Evolutionary conservation across 2,329 filamentous ascomycete genomes (phyloP).

Genomic region (Pezicula carpinea): DNA sequence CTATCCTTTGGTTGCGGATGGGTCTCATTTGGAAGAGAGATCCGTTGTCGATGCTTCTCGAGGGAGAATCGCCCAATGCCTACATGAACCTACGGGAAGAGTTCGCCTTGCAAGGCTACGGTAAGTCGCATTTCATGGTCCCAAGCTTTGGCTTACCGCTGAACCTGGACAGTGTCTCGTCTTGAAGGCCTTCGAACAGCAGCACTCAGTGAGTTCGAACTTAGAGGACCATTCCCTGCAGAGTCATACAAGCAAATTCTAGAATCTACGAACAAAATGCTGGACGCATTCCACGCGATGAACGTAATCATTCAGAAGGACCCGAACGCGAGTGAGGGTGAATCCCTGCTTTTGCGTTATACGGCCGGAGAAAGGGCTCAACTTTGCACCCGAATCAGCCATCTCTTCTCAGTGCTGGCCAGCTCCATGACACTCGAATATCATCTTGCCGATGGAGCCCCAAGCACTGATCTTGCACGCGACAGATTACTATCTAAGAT

Average conservation of each 20-base stretch:
- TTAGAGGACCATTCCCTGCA: constrained; percentile 80
- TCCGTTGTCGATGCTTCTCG: constrained; percentile 69
- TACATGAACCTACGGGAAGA: constrained; percentile 92
- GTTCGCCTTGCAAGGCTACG: constrained; percentile 77
- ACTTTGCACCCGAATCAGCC: constrained; percentile 84
- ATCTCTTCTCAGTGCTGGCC: constrained; percentile 81
- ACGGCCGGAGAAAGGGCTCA: constrained; percentile 75
- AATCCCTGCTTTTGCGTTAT: constrained; percentile 73
- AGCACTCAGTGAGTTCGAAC: constrained; percentile 81
- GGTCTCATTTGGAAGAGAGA: constrained; percentile 95
- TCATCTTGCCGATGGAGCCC: constrained; percentile 82
- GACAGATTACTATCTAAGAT: constrained; percentile 83
- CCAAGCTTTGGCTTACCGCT: constrained; percentile 10
- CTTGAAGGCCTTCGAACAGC: constrained; percentile 69
- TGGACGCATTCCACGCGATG: constrained; percentile 96
- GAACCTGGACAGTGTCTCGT: constrained; percentile 42
- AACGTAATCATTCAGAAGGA: constrained; percentile 86
- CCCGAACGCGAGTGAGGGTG: constrained; percentile 68
- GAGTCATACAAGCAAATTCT: constrained; percentile 70
- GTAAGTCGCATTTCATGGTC: constrained; percentile 22
- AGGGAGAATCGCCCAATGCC: constrained; percentile 49
- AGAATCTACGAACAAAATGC: constrained; percentile 73
- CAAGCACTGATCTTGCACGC: constrained; percentile 73
- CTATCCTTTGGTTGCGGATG: constrained; percentile 90
- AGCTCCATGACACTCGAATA: constrained; percentile 94